These are phyloP conservation scores for Cytospora paraplurivora DNA, from an alignment of 2,329 filamentous ascomycete genomes.

Conservation along the genomic window DNA sequence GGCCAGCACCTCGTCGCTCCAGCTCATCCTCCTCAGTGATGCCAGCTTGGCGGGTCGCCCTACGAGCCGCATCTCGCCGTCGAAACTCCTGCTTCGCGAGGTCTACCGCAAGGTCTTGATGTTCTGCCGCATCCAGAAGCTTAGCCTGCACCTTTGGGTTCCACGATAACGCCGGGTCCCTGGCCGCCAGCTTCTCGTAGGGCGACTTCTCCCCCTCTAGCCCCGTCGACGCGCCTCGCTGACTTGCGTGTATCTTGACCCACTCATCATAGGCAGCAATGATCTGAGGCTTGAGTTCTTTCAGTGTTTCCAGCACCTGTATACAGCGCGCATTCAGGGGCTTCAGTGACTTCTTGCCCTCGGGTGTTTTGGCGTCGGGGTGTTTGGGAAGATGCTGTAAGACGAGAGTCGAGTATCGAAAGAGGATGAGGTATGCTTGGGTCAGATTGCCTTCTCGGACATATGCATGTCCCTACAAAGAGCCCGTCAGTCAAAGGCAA, in stretches of 20 bases:
- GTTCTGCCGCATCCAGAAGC: conserved; percentile 68
- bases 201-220: conserved; percentile 33
- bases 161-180: conserved; percentile 62
- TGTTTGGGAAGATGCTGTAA: conserved; percentile 74
- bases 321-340: conserved; percentile 52
- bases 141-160: conserved; percentile 46
- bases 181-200: conserved; percentile 53
- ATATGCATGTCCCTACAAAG: conserved; percentile 74
- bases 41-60: conserved; percentile 58
- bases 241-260: conserved; percentile 54
- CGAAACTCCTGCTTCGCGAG: conserved; percentile 73
- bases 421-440: conserved; percentile 88
- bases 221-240: conserved; percentile 31
- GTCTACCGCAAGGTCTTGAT: conserved; percentile 75
- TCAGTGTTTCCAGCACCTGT: conserved; percentile 68
- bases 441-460: conserved; percentile 82
- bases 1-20: conserved; percentile 49
- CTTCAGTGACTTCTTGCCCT: conserved; percentile 65
- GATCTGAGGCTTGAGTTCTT: conserved; percentile 78
- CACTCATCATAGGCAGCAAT: conserved; percentile 71
- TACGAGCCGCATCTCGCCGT: conserved; percentile 64
- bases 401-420: conserved; percentile 84
- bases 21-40: conserved; percentile 60
- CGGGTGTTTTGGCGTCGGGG: conserved; percentile 70
- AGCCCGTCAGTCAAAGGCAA: background rate